These are phyloP conservation scores for Fusarium luffae DNA, from an alignment of 2,329 filamentous ascomycete species.

Conservation along the genomic window DNA sequence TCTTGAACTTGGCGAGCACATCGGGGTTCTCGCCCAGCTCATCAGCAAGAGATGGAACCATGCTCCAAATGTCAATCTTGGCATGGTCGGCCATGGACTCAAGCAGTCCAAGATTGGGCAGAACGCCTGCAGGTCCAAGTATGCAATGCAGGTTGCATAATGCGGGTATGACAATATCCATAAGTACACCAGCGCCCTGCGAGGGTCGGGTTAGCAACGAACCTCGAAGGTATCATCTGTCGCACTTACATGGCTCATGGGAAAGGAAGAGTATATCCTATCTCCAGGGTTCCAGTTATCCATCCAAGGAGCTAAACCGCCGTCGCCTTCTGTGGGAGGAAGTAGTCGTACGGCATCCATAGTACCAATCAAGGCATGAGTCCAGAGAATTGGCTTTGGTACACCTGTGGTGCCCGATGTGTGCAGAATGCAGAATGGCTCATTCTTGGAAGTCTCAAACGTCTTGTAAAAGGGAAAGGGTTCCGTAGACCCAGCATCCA, in stretches of 20 bases:
- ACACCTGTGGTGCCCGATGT: slow-evolving; percentile 57
- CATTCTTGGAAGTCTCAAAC: slow-evolving; percentile 48
- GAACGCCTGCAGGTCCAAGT: slow-evolving; percentile 49
- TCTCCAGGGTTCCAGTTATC: slow-evolving; percentile 38
- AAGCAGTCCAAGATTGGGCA: slow-evolving; percentile 52
- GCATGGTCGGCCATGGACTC: slow-evolving; percentile 48
- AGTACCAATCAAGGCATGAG: slow-evolving; percentile 48
- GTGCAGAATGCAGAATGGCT: slow-evolving; percentile 54
- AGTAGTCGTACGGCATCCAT: slow-evolving; percentile 53
- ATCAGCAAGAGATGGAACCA: slow-evolving; percentile 52
- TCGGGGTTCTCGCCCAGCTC: slow-evolving; percentile 49
- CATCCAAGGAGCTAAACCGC: slow-evolving; percentile 44
- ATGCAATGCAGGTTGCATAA: slow-evolving; percentile 52
- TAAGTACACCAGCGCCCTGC: slow-evolving; percentile 55
- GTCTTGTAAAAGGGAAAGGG: slow-evolving; percentile 47
- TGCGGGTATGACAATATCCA: slow-evolving; percentile 54
- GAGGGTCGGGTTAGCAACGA: accelerated
- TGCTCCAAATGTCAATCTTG: slow-evolving; percentile 53
- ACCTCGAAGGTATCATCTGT: accelerated
- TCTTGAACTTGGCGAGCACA: slow-evolving; percentile 47
- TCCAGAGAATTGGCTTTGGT: slow-evolving; percentile 54
- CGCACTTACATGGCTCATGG: slow-evolving; percentile 12
- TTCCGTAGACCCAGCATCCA: slow-evolving; percentile 8
- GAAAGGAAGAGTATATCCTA: slow-evolving; percentile 47
- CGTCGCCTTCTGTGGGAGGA: slow-evolving; percentile 46